A percentile compares a stretch with the other conserved stretches of the same genome.
Conservation (phyloP, 2,329 filamentous ascomycete species). For the Fusarium veterinarium region DNA sequence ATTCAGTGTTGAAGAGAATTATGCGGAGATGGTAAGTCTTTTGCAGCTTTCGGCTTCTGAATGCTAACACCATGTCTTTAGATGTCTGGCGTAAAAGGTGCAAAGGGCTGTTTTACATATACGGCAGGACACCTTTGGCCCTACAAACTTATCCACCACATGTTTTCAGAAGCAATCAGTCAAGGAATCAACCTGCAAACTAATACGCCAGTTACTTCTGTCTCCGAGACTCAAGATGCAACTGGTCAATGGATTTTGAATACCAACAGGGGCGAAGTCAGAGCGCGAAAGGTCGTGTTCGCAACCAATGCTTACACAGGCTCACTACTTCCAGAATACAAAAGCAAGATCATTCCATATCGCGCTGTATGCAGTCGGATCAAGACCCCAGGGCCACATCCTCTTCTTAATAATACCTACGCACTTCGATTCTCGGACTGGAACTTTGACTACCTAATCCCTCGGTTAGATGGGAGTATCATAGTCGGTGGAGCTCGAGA, state of each 20-base stretch:
- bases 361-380: neutral
- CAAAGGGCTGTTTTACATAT: neutral
- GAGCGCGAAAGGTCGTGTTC: neutral
- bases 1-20: neutral
- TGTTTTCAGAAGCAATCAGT: neutral
- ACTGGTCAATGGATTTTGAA: neutral
- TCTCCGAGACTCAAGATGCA: rapidly evolving
- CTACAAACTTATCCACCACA: neutral
- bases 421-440: neutral
- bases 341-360: neutral
- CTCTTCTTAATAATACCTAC: neutral
- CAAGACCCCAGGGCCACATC: rapidly evolving
- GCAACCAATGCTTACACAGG: neutral
- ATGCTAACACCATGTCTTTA: neutral
- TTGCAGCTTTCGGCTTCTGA: no score
- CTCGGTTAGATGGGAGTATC: neutral
- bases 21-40: neutral
- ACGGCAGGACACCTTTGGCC: neutral
- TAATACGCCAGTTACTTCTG: neutral
- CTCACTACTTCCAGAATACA: neutral
- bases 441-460: neutral
- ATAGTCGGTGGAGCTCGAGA: neutral
- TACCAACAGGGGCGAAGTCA: neutral
- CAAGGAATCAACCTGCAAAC: neutral
- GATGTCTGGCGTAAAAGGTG: neutral